Conservation (phyloP, 345 rosid species). For the Raphanus raphanistrum region DNA sequence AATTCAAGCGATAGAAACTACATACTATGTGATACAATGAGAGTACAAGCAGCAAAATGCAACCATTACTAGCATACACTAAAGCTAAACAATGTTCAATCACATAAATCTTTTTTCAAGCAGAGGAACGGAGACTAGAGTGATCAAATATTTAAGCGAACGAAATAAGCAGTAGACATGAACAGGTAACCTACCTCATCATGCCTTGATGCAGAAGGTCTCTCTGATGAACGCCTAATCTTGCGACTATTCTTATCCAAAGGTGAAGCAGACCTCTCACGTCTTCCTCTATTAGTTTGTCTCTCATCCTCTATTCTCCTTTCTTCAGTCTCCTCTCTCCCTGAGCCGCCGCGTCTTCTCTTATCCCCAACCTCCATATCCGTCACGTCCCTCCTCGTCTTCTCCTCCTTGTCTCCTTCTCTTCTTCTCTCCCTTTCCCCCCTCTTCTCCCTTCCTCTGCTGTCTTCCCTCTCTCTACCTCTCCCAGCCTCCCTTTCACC, state of each 20-base stretch:
- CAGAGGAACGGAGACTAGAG: not conserved
- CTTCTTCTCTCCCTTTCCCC: conserved; percentile 41
- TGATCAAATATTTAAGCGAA: not conserved
- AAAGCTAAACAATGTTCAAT: conserved; percentile 14
- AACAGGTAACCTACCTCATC: conserved; percentile 62
- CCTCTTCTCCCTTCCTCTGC: conserved; percentile 52
- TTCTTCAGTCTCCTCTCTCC: conserved; percentile 56
- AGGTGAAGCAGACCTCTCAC: conserved; percentile 60
- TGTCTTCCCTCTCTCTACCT: conserved; percentile 47
- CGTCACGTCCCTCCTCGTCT: conserved; percentile 34
- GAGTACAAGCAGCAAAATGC: not conserved
- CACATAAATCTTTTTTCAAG: not conserved
- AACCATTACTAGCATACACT: conserved; percentile 12
- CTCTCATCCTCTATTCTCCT: conserved; percentile 57
- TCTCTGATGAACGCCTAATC: conserved; percentile 36
- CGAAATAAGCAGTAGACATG: conserved; percentile 37
- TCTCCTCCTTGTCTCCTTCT: conserved; percentile 18
- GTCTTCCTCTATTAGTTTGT: conserved; percentile 48
- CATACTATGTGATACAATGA: not conserved
- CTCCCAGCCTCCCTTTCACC: conserved; percentile 53
- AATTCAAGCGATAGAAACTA: not conserved
- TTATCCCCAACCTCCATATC: conserved; percentile 41
- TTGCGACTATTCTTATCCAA: conserved; percentile 39
- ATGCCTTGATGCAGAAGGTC: conserved; percentile 31
- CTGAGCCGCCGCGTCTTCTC: conserved; percentile 47